A percentile compares a stretch with the other conserved stretches of the same genome.
These are phyloP conservation scores for Cladorrhinum samala DNA, from an alignment of 495 filamentous ascomycete genomes.

Conservation along the genomic window DNA sequence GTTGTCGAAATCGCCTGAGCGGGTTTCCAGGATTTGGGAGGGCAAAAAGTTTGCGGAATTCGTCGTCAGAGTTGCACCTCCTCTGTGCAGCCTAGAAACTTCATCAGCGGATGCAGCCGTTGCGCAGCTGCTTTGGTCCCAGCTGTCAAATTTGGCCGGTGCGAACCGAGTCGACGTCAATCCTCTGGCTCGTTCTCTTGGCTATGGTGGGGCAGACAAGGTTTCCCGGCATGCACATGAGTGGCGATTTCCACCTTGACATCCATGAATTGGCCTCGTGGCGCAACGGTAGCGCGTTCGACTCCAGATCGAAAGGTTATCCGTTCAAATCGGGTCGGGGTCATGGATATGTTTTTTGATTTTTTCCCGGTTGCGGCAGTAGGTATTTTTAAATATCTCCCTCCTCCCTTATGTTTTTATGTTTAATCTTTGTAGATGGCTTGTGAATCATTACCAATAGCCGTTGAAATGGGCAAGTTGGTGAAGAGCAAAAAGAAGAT, in stretches of 20 bases:
- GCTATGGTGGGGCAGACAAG: background rate
- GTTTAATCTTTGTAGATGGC: no score
- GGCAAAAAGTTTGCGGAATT: background rate
- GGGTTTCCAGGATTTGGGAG: background rate
- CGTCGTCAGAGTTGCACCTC: no score
- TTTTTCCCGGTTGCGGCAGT: background rate
- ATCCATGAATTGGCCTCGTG: slow-evolving; percentile 7
- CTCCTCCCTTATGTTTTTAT: no score
- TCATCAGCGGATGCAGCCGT: background rate
- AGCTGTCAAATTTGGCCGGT: slow-evolving; percentile 19
- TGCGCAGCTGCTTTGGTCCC: background rate
- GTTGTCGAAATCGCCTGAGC: slow-evolving; percentile 1
- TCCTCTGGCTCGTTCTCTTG: background rate
- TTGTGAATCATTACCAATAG: no score
- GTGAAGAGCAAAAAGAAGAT: no score
- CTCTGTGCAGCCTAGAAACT: no score
- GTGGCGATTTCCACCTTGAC: background rate
- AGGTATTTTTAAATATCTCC: no score
- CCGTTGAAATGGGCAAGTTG: no score
- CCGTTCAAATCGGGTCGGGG: slow-evolving; percentile 8
- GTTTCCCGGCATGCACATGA: background rate
- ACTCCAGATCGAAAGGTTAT: slow-evolving; percentile 9
- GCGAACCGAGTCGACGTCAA: slow-evolving; percentile 21
- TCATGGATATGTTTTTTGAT: background rate
- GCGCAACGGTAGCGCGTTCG: slow-evolving; percentile 8